These are phyloP conservation scores for Aspergillus nidulans DNA, from an alignment of 495 filamentous ascomycete genomes.

Conservation along the genomic window DNA sequence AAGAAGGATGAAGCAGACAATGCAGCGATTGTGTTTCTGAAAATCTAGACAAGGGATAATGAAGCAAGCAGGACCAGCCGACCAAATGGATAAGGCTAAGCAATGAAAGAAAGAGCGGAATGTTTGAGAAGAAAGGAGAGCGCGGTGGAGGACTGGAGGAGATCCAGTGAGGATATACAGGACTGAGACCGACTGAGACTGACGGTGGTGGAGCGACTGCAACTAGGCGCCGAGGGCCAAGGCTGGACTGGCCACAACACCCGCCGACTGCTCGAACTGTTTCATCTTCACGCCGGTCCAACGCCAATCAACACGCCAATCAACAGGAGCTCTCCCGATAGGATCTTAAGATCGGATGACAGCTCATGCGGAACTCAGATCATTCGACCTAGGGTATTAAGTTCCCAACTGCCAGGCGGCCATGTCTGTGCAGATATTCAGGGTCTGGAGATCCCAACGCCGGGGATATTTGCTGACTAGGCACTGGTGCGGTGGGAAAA, in stretches of 20 bases:
- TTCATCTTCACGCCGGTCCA: conserved; percentile 17
- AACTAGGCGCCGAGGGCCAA: neutral
- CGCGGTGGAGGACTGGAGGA: neutral
- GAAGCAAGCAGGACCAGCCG: neutral
- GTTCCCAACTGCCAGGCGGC: neutral
- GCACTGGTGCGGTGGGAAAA: neutral
- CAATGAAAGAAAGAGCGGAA: conserved; percentile 15
- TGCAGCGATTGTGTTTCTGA: conserved; percentile 3
- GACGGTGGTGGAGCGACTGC: too few species aligned
- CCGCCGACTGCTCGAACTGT: neutral
- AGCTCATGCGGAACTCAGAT: neutral
- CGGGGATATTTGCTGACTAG: neutral
- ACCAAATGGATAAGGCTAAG: neutral
- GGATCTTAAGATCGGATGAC: neutral
- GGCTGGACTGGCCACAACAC: neutral
- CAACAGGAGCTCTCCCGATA: conserved; percentile 8
- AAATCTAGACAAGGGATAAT: neutral
- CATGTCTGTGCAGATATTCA: neutral
- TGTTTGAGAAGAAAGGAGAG: conserved; percentile 3
- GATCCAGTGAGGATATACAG: neutral
- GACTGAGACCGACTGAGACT: neutral
- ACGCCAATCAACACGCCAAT: conserved; percentile 6
- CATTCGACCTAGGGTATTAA: neutral
- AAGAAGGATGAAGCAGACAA: conserved; percentile 6
- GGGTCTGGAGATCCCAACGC: neutral